Base-by-base conservation (phyloP, 345 rosid species). In the Murraya koenigii region DNA sequence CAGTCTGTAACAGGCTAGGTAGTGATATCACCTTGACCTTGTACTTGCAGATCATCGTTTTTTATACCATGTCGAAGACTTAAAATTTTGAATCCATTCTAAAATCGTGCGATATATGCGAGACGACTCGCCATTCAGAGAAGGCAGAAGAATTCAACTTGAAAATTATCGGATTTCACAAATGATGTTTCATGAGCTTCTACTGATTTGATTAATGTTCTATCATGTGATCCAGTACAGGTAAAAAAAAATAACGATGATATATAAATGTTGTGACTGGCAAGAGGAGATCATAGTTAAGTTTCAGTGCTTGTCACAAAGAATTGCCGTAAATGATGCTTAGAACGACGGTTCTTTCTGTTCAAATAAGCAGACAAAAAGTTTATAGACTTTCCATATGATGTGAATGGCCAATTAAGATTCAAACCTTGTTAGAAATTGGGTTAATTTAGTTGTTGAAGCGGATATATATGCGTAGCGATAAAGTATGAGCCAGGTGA, bases 291-390 rank as follows among this genome's bases (percentile, higher is more conserved):
- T 35, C 17, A 36, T 70, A 17, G 35, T 26, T 67, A 26, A 47
- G 58, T 69, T 68, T 38, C 49, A 38, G 70, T 6, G 38, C 54
- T 49, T 70, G 61, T 35, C 74, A 52, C 61, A 70, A 55, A 70
- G 41, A 28, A 52, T 69, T 28, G 26, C 15, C 22, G 72, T 47
- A 47, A 47, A 9, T 26, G 15, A 26, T 47, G 36, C 71, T 41
- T n/a, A 41, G 20, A 67, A 39, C 41, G 54, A 3, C 38, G 55
- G 22, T 26, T 13, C 20, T 70, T 52, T 70, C 61, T 19, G 26
- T 70, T 70, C 38, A 52, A 19, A 30, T 28, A 33, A n/a, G 44
- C 61, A 49, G 61, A 28, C 9, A 44, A 47, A 28, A 69, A 49
- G 73, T 26, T 49, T 28, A 35, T 69, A 22, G 36, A 49, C 39